These are phyloP conservation scores for Penicillium arizonense DNA, from an alignment of 495 filamentous ascomycete species.

Conservation along the genomic window DNA sequence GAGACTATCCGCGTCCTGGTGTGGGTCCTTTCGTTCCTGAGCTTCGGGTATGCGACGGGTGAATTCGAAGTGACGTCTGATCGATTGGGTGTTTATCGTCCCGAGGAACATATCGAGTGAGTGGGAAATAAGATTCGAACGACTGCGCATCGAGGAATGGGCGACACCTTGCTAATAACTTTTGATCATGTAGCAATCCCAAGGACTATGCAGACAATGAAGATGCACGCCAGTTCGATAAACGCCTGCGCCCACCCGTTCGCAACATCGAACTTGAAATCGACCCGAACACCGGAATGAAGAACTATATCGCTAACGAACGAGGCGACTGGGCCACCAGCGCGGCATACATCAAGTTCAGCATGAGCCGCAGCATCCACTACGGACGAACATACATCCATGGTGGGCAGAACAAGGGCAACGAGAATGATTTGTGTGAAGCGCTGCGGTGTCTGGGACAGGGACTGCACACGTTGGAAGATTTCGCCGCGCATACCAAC, in stretches of 20 bases:
- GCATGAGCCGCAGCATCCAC: slow-evolving; percentile 81
- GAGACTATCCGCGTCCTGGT: slow-evolving; percentile 87
- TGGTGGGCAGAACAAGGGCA: slow-evolving; percentile 61
- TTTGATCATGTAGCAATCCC: slow-evolving; percentile 54
- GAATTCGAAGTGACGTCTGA: slow-evolving; percentile 97
- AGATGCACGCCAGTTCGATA: slow-evolving; percentile 82
- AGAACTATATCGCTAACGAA: slow-evolving; percentile 98
- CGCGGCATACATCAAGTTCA: slow-evolving; percentile 83
- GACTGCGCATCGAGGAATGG: no score
- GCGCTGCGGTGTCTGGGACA: slow-evolving; percentile 87
- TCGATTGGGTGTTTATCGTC: slow-evolving; percentile 85
- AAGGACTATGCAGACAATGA: slow-evolving; percentile 86
- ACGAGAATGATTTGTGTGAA: slow-evolving; percentile 85
- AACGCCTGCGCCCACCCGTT: slow-evolving; percentile 77
- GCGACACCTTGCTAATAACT: not conserved
- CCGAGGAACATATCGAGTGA: slow-evolving; percentile 87
- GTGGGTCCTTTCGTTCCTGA: slow-evolving; percentile 90
- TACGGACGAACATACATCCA: slow-evolving; percentile 83
- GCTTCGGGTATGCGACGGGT: slow-evolving; percentile 92
- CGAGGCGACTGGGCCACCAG: slow-evolving; percentile 81
- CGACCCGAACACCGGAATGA: slow-evolving; percentile 87
- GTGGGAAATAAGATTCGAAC: slow-evolving; percentile 4
- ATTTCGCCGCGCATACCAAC: slow-evolving; percentile 95
- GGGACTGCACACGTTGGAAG: slow-evolving; percentile 88
- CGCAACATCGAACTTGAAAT: slow-evolving; percentile 74